These are phyloP conservation scores for Elongisporangium prolatum DNA, from an alignment of 352 stramenopile genomes.

Conservation along the genomic window DNA sequence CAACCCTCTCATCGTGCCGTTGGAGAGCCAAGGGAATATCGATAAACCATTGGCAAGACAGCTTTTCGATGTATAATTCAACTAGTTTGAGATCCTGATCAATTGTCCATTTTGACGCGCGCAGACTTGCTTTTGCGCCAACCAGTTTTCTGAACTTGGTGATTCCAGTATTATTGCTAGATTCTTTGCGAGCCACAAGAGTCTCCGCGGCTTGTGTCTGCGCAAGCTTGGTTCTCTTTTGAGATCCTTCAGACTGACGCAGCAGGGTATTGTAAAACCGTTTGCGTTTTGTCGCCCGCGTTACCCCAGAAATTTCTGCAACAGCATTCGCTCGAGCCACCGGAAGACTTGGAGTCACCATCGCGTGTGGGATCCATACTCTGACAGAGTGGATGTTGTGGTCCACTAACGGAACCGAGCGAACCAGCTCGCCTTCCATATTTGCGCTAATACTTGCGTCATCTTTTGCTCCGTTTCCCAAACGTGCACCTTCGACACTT, in stretches of 20 bases:
- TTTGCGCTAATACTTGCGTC: conserved; percentile 41
- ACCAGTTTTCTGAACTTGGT: conserved; percentile 44
- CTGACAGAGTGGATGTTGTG: conserved; percentile 67
- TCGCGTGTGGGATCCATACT: conserved; percentile 58
- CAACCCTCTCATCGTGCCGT: conserved; percentile 49
- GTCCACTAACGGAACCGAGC: conserved; percentile 47
- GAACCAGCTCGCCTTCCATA: conserved; percentile 49
- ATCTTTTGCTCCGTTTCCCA: conserved; percentile 33
- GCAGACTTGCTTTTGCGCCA: conserved; percentile 42
- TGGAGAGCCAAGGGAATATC: conserved; percentile 70
- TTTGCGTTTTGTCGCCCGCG: conserved; percentile 53
- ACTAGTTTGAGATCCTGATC: conserved; percentile 65
- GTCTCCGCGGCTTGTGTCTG: conserved; percentile 8
- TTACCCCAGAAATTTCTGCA: conserved; percentile 26
- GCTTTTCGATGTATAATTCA: conserved; percentile 68
- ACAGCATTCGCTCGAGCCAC: conserved; percentile 55
- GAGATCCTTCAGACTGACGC: conserved; percentile 3
- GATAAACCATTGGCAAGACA: conserved; percentile 74
- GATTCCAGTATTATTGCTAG: conserved; percentile 24
- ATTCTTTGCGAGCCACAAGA: background rate
- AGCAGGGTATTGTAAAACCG: conserved; percentile 22
- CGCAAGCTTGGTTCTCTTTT: conserved; percentile 26
- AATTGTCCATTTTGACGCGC: conserved; percentile 55
- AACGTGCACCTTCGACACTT: conserved; percentile 51
- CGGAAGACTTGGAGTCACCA: conserved; percentile 29